Percentiles rank a stretch among this genome's conserved stretches.
phyloP scores from a whole-genome alignment of 2,329 filamentous ascomycete species.

The Ophiostoma sp. region DNA sequence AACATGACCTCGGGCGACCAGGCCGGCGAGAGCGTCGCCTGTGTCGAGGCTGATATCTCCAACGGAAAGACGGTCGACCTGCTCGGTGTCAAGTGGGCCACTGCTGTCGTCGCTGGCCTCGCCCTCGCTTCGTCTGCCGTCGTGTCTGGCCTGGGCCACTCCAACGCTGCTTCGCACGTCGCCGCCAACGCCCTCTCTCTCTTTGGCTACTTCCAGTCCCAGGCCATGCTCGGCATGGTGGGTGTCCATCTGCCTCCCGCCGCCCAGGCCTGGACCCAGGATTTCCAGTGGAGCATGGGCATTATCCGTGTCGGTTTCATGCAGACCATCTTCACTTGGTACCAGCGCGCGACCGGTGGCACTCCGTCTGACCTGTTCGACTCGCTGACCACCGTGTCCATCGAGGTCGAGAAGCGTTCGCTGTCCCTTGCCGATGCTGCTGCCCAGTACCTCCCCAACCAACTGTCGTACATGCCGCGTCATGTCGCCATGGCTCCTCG shows the following conservation, averaged over 20 bases:
- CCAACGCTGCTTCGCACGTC: slow-evolving; percentile 81
- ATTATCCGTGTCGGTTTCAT: slow-evolving; percentile 75
- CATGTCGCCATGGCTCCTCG: slow-evolving; percentile 37
- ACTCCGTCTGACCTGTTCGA: slow-evolving; percentile 69
- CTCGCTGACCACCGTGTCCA: slow-evolving; percentile 62
- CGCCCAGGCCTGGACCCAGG: slow-evolving; percentile 80
- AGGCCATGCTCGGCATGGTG: slow-evolving; percentile 75
- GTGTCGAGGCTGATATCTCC: slow-evolving; percentile 72
- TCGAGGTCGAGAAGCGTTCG: slow-evolving; percentile 60
- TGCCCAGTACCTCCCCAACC: slow-evolving; percentile 36
- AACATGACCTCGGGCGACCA: slow-evolving; percentile 50
- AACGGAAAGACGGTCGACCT: slow-evolving; percentile 82
- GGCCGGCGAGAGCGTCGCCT: slow-evolving; percentile 58
- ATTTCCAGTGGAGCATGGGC: slow-evolving; percentile 90
- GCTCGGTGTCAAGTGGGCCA: slow-evolving; percentile 71
- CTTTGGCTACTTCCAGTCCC: slow-evolving; percentile 81
- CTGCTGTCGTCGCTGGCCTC: slow-evolving; percentile 70
- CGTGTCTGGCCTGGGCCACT: slow-evolving; percentile 75
- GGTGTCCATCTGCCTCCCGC: slow-evolving; percentile 71
- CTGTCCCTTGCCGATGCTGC: slow-evolving; percentile 33
- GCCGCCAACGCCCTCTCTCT: slow-evolving; percentile 78
- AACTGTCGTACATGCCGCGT: slow-evolving; percentile 38
- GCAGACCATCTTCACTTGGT: slow-evolving; percentile 78
- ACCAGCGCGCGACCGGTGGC: slow-evolving; percentile 78
- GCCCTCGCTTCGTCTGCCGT: slow-evolving; percentile 71